Percentiles rank a stretch among this genome's conserved stretches.
phyloP scores from a whole-genome alignment of 306 rosid genomes.

The Arachis hypogaea region DNA sequence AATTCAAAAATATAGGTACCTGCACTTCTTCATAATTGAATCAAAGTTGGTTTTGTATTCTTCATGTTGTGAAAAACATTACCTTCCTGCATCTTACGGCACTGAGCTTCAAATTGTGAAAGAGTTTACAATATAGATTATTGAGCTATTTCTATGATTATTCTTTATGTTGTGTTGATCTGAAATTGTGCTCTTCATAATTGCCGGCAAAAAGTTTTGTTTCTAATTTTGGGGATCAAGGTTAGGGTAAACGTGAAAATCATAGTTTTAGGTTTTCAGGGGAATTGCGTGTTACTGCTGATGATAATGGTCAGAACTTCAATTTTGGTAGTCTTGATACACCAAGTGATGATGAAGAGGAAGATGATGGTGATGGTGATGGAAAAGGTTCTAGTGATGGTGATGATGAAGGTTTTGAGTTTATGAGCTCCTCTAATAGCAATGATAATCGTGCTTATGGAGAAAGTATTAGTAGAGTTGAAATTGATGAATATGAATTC shows the following conservation, averaged over 20 bases:
- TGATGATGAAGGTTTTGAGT: constrained; percentile 49
- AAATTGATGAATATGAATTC: constrained; percentile 56
- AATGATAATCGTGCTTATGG: constrained; percentile 31
- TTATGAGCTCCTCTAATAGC: constrained; percentile 40
- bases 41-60: no score
- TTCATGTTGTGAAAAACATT: no score
- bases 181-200: constrained; percentile 35
- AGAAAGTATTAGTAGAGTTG: constrained; percentile 51
- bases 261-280: constrained; percentile 40
- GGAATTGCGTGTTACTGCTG: constrained; percentile 33
- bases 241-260: constrained; percentile 31
- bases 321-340: neutral
- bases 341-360: constrained; percentile 25
- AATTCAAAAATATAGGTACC: no score
- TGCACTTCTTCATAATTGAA: no score
- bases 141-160: constrained; percentile 31
- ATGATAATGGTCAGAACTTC: constrained; percentile 26
- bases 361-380: constrained; percentile 40
- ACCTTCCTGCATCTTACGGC: constrained; percentile 24
- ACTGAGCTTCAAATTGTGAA: constrained; percentile 22
- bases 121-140: constrained; percentile 24
- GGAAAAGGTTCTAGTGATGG: constrained; percentile 19
- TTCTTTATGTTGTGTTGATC: constrained; percentile 28
- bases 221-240: constrained; percentile 25
- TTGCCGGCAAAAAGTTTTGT: constrained; percentile 35